A percentile compares a stretch with the other conserved stretches of the same genome.
These are phyloP conservation scores for Pleurostoma richardsiae DNA, from an alignment of 2,329 filamentous ascomycete genomes.

Conservation along the genomic window DNA sequence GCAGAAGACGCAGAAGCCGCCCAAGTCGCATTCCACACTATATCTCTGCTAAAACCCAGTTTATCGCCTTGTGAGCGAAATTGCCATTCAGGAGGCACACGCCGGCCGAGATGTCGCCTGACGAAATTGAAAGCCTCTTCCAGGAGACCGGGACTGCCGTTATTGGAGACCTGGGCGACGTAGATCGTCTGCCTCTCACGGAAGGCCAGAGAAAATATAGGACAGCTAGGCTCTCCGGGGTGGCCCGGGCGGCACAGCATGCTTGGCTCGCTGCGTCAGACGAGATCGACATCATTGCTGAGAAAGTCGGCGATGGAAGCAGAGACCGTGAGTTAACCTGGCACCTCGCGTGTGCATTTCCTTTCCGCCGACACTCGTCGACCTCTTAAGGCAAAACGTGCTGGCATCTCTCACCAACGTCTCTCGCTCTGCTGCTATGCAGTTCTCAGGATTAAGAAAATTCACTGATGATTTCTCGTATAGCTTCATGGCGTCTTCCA, in stretches of 20 bases:
- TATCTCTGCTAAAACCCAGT: too few relatives aligned
- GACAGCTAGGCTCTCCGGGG: slow-evolving; percentile 22
- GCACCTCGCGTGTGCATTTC: background rate
- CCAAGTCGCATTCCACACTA: too few relatives aligned
- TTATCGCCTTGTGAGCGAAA: too few relatives aligned
- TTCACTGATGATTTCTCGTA: background rate
- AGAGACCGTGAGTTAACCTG: slow-evolving; percentile 42
- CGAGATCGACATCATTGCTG: slow-evolving; percentile 39
- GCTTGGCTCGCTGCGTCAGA: slow-evolving; percentile 32
- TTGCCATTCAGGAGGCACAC: background rate
- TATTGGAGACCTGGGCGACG: too few relatives aligned
- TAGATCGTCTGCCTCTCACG: background rate
- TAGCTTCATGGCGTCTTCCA: slow-evolving; percentile 52
- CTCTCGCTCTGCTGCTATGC: too few relatives aligned
- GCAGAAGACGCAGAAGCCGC: too few relatives aligned
- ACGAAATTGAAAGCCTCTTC: slow-evolving; percentile 31
- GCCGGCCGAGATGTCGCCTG: slow-evolving; percentile 22
- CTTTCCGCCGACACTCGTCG: background rate
- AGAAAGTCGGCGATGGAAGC: slow-evolving; percentile 50
- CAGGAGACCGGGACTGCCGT: slow-evolving; percentile 22
- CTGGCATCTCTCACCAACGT: background rate
- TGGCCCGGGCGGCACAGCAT: slow-evolving; percentile 31
- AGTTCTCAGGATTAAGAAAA: too few relatives aligned
- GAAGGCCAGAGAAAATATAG: slow-evolving; percentile 13
- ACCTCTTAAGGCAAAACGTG: background rate